Evolutionary conservation across 2,329 filamentous ascomycete genomes (phyloP).

Genomic region (Fusarium clavum): DNA sequence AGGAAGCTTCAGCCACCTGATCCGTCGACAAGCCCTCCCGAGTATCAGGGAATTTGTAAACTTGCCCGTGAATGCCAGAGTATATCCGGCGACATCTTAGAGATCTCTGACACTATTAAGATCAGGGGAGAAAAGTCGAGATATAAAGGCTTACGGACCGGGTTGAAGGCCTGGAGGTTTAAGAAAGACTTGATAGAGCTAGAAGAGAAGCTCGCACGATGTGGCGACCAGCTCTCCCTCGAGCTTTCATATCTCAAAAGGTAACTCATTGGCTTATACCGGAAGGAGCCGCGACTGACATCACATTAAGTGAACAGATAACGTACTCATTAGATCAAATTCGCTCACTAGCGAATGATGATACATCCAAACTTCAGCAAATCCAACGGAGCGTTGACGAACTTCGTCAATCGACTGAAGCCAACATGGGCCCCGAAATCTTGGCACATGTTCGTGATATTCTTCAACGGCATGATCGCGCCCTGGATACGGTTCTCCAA

Average conservation of each 20-base stretch:
- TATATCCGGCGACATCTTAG: background rate
- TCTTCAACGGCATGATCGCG: background rate
- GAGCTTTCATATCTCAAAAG: background rate
- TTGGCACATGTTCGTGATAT: fast-evolving
- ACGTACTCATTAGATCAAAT: fast-evolving
- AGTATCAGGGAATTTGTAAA: background rate
- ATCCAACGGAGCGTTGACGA: fast-evolving
- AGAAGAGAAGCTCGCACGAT: fast-evolving
- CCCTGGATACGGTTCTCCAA: background rate
- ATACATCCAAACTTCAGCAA: fast-evolving
- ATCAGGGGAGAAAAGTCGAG: no score
- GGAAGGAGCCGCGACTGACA: no score
- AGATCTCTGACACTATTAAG: no score
- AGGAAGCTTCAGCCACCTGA: fast-evolving
- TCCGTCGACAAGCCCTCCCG: fast-evolving
- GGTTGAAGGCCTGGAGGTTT: fast-evolving
- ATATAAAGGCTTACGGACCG: no score
- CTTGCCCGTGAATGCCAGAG: background rate
- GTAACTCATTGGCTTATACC: no score
- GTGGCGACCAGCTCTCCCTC: background rate
- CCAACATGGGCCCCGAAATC: fast-evolving
- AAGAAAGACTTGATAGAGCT: background rate
- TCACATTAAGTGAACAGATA: fast-evolving
- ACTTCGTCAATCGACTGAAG: background rate
- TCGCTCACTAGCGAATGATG: fast-evolving